phyloP scores from a whole-genome alignment of 768 basidiomycete genomes.

The Neoboletus subvelutipes region DNA sequence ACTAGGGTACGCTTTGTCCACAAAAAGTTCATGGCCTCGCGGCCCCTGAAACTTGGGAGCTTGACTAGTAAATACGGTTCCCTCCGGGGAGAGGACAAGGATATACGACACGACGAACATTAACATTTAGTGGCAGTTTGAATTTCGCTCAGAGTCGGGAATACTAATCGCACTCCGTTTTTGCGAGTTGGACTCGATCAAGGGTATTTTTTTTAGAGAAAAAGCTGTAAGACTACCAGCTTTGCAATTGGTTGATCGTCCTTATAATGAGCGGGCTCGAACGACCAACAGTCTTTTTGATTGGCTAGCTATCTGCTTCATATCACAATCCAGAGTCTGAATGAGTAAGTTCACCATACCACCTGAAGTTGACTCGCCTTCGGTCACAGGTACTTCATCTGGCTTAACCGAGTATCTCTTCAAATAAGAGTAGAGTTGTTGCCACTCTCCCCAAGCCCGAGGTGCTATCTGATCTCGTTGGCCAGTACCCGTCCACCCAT shows the following conservation, averaged over 20 bases:
- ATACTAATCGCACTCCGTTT: not conserved
- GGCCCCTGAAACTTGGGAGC: not conserved
- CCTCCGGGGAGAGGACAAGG: not conserved
- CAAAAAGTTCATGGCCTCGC: not conserved
- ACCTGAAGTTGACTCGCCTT: too few relatives aligned
- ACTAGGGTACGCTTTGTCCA: not conserved
- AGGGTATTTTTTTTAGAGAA: too few relatives aligned
- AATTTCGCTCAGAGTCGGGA: not conserved
- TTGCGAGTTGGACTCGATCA: too few relatives aligned
- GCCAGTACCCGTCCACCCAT: slow-evolving; percentile 21
- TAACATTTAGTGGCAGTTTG: not conserved
- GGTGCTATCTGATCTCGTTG: slow-evolving; percentile 29
- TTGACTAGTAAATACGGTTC: too few relatives aligned
- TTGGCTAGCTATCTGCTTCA: not conserved
- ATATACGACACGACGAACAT: not conserved
- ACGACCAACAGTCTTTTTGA: too few relatives aligned
- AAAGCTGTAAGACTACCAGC: too few relatives aligned
- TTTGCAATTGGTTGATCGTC: too few relatives aligned
- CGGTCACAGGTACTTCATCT: too few relatives aligned
- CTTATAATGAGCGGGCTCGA: too few relatives aligned
- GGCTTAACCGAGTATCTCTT: too few relatives aligned
- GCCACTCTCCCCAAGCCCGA: slow-evolving; percentile 45
- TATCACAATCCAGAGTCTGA: too few relatives aligned
- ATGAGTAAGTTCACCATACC: too few relatives aligned
- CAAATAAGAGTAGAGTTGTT: slow-evolving; percentile 34